Evolutionary conservation across 257 asterid species (phyloP), one percentile per base, ranked within the genome.

Genomic region (Solanum dulcamara): DNA sequence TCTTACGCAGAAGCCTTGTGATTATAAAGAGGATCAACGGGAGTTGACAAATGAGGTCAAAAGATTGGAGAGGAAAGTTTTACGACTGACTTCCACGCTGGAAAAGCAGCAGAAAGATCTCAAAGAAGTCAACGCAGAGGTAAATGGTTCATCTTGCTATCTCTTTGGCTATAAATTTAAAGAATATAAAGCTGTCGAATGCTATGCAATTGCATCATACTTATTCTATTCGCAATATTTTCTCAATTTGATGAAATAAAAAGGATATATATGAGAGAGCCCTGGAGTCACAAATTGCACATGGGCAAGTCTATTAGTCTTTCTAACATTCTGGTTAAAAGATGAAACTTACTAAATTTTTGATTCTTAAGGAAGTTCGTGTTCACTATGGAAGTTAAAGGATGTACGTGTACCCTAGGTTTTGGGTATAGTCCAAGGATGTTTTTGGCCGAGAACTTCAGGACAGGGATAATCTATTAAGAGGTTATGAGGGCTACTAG

Each of bases 11-110:
- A 94, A 91, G 88, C 89, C 91, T 26, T 84, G 40, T 1, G 85
- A 84, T 74, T 55, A 64, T 14, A 93, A 81, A 26, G 93, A 90
- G 81, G 90, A 60, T 83, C 93, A 92, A 0, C 87, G 88, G 88
- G 96, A 94, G 62, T 88, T 92, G 89, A 89, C 87, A 75, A 88
- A 85, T 15, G 97, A 97, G 92, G 92, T 95, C 83, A 88, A 57
- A 83, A 91, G 93, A 86, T 86, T 97, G 91, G 98, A 91, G 89
- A 94, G 97, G 46, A 95, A 94, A 89, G 91, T 92, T 64, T 83
- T 87, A n/a, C 91, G 90, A 22, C 91, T 97, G 51, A 84, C 88
- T 85, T 92, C 95, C n/a, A 88, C 89, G 85, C 87, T 97, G 90
- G 99, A 94, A 85, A 87, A 86, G 87, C 95, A 91, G 79, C 91